A percentile compares a stretch with the other conserved stretches of the same genome.
These are phyloP conservation scores for Trametes coccinea DNA, from an alignment of 768 basidiomycete genomes.

Conservation along the genomic window DNA sequence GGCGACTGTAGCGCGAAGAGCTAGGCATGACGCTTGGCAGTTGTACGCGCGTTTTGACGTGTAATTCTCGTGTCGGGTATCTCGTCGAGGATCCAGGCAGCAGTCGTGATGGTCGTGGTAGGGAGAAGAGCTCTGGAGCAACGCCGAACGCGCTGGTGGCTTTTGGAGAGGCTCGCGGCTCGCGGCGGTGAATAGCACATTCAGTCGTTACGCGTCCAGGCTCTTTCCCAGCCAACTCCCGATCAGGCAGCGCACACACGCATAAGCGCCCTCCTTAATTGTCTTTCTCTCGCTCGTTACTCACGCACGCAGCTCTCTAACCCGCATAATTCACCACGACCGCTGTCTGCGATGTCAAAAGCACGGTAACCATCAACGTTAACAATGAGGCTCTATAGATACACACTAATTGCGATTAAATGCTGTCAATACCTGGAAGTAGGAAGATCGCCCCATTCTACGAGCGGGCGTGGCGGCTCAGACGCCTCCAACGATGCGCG, in stretches of 20 bases:
- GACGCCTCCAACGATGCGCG: slow-evolving; percentile 57
- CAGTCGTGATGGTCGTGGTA: not conserved
- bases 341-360: not conserved
- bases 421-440: slow-evolving; percentile 49
- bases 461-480: slow-evolving; percentile 63
- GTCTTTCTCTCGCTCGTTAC: not conserved
- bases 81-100: not conserved
- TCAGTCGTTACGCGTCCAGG: not conserved
- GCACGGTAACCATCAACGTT: not conserved
- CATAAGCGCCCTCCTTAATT: not conserved
- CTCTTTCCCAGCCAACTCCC: slow-evolving; percentile 11
- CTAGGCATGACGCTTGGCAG: slow-evolving; percentile 9
- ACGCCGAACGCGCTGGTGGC: slow-evolving; percentile 14
- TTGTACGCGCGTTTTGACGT: slow-evolving; percentile 17
- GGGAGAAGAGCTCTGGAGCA: not conserved
- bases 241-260: not conserved
- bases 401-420: not conserved
- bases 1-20: slow-evolving; percentile 30
- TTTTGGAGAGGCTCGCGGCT: not conserved
- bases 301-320: too few relatives aligned
- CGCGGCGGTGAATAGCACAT: slow-evolving; percentile 3
- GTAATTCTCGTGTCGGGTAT: slow-evolving; percentile 10
- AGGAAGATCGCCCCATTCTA: slow-evolving; percentile 75
- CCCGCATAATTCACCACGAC: too few relatives aligned
- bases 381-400: not conserved